Base-by-base conservation (phyloP, 139 green algal species). In the Pycnococcus provasolii region DNA sequence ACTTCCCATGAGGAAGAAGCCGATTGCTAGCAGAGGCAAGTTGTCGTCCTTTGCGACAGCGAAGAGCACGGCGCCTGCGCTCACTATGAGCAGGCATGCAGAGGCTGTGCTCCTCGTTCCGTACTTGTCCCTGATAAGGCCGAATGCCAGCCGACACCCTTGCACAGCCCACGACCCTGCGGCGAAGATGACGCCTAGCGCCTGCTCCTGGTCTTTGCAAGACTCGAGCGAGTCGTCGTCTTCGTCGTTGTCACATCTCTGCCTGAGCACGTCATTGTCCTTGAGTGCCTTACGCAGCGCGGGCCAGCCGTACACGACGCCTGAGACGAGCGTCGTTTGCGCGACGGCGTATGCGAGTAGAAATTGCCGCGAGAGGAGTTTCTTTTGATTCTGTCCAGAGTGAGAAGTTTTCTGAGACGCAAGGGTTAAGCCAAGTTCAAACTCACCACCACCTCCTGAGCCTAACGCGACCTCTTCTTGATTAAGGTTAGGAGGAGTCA, bases 251-350 rank as follows among this genome's bases (percentile, higher is more conserved):
- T 55, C 48, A 11, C 48, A 55, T 9, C 48, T 9, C 9, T 55
- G 9, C 9, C 9, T 11, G 48, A 55, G 48, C 48, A 55, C 48
- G 48, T 11, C 0, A 9, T 55, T 11, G 1, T 48, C 4, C 44
- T 62, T 1, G 2, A 70, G 40, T 39, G 43, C 13, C 9, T 42
- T n/a, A 2, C 63, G 63, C 39, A 70, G 50, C 7, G 51, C 40
- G 37, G 63, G 63, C 47, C 50, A 70, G n/a, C 63, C 63, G 63
- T 70, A 70, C 37, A 70, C 50, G 60, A 45, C 45, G 60, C 60
- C 60, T 11, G 37, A 42, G 60, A 66, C 60, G 60, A 66, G 60
- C 2, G 60, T 40, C 40, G 9, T 53, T 11, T 9, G 9, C 48
- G 48, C 48, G 9, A 55, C 9, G 9, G 48, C 48, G 48, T 55